phyloP scores from a whole-genome alignment of 768 basidiomycete genomes.

The Macrocybe gigantea region DNA sequence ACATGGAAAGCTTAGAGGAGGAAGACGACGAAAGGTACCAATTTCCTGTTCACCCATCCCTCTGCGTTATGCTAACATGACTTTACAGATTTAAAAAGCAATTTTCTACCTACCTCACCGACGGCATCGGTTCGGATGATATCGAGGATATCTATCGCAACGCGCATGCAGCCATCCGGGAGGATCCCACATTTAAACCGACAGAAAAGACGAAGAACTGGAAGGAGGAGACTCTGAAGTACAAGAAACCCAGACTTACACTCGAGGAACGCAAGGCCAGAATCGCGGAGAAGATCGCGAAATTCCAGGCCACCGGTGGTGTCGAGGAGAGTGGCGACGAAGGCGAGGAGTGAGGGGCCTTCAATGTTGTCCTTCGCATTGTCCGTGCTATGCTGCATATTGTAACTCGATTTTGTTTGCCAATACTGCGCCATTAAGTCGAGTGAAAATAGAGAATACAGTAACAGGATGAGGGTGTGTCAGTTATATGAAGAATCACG shows the following conservation, averaged over 20 bases:
- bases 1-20: constrained; percentile 99
- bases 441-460: no score
- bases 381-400: no score
- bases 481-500: no score
- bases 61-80: background rate
- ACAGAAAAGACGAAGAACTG: constrained; percentile 88
- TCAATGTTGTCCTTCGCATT: no score
- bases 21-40: constrained; percentile 92
- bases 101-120: constrained; percentile 91
- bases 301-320: constrained; percentile 70
- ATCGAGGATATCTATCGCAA: constrained; percentile 94
- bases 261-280: constrained; percentile 69
- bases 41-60: background rate
- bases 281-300: constrained; percentile 86
- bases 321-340: constrained; percentile 51
- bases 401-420: no score
- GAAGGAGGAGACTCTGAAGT: constrained; percentile 79
- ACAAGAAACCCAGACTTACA: constrained; percentile 63
- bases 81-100: constrained; percentile 87
- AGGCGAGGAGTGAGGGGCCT: constrained; percentile 52
- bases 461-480: no score
- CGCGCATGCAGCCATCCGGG: constrained; percentile 93
- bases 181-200: constrained; percentile 87
- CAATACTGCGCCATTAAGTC: no score
- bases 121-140: constrained; percentile 92